Base-by-base conservation (phyloP, 345 rosid species). In the Aegle marmelos region DNA sequence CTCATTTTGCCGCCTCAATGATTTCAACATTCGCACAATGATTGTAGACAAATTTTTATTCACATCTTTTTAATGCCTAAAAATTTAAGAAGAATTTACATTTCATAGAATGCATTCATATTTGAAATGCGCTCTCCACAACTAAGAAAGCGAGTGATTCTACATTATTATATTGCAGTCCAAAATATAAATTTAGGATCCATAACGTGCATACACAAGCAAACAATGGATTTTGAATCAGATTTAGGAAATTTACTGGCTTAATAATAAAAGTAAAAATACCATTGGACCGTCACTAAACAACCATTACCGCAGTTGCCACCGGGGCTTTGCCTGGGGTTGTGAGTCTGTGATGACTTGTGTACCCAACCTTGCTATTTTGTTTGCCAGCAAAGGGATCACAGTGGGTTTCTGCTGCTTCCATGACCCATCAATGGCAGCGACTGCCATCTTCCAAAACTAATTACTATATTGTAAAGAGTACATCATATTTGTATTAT, bases 371-470 rank as follows among this genome's bases (percentile, higher is more conserved):
- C 54, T 63, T 76, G 77, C 68, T 21, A 54, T n/a, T 70, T 53
- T 30, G 77, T 70, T 66, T 78, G 82, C 34, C 70, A 75, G 78
- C 73, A 34, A 68, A 68, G 73, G 75, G 78, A 45, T 45, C 36
- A 68, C 13, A 10, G 78, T 78, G 78, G 78, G 76, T 64, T 67
- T 27, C n/a, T 75, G 81, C 64, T 73, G 56, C 78, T 27, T 68
- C 76, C 67, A 66, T 48, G 68, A 21, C 77, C 77, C 78, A 70
- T 74, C 76, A 57, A 45, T 3, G 50, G 50, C 50, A 65, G 2
- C 58, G 34, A 61, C 21, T 24, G 24, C 25, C 2, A 69, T 48
- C 25, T 39, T 45, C 45, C 66, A 72, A 27, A 41, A 3, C 13
- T 64, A 69, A 65, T 37, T 31, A 54, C 22, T 31, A 9, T 31